Conservation (phyloP, 164 flowering plant species). For the Stephania cephalantha region DNA sequence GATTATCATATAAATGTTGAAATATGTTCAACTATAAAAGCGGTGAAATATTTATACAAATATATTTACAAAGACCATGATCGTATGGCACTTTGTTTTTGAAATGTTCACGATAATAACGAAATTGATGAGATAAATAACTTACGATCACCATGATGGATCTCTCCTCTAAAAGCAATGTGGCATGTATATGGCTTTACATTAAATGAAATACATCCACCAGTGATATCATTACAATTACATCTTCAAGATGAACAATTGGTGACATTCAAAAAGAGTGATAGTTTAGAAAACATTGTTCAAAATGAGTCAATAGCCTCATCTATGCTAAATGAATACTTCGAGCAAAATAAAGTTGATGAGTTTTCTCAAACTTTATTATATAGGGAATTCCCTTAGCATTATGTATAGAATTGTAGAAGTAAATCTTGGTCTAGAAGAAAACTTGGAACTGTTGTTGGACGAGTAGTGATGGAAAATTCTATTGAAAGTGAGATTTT, state of each 20-base stretch:
- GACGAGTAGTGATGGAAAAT: no score
- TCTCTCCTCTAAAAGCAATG: neutral
- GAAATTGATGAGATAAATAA: conserved; percentile 5
- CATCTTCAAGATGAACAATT: neutral
- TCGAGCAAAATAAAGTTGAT: neutral
- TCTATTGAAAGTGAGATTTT: no score
- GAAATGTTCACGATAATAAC: neutral
- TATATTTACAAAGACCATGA: neutral
- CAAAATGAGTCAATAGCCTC: neutral
- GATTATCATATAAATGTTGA: no score
- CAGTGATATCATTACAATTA: neutral
- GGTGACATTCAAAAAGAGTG: no score
- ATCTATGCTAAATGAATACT: neutral
- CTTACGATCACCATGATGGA: conserved; percentile 3
- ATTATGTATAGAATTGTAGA: neutral
- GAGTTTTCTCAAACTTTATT: neutral
- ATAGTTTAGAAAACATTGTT: no score
- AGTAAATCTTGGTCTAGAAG: no score
- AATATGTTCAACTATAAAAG: no score
- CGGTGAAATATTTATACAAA: no score
- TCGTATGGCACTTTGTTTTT: neutral
- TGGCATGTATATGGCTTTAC: neutral
- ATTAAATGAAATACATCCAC: neutral
- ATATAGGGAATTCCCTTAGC: neutral
- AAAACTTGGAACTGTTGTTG: no score